A percentile compares a stretch with the other conserved stretches of the same genome.
Conservation (phyloP, 208 protist species). For the Porcisia deanei region DNA sequence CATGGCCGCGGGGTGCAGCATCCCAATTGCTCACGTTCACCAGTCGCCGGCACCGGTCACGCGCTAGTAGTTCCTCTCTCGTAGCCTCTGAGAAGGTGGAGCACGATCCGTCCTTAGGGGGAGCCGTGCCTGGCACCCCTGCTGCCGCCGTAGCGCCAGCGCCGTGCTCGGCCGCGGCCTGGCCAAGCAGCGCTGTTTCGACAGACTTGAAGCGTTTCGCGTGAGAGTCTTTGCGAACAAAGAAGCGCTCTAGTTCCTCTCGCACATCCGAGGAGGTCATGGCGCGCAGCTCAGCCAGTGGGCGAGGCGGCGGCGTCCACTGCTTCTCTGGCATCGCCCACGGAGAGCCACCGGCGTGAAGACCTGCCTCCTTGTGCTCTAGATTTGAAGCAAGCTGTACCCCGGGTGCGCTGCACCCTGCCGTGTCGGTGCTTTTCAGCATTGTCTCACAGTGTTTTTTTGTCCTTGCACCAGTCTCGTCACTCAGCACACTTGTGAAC, state of each 20-base stretch:
- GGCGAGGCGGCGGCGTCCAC: slow-evolving; percentile 11
- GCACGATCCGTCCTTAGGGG: neutral
- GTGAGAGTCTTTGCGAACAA: slow-evolving; percentile 35
- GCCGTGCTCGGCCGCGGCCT: neutral
- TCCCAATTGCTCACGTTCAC: slow-evolving; percentile 61
- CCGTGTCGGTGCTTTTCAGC: neutral
- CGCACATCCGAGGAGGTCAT: slow-evolving; percentile 79
- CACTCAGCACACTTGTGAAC: neutral
- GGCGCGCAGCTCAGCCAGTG: slow-evolving; percentile 35
- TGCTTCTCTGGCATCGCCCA: slow-evolving; percentile 24
- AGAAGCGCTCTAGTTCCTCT: slow-evolving; percentile 65
- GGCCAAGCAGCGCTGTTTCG: slow-evolving; percentile 2
- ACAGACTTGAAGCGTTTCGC: slow-evolving; percentile 35
- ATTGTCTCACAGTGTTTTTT: too few species aligned
- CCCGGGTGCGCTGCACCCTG: neutral
- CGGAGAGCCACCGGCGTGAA: slow-evolving; percentile 31
- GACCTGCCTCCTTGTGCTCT: neutral
- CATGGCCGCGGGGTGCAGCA: slow-evolving; percentile 15
- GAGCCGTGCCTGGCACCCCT: neutral
- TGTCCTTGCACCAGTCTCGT: neutral
- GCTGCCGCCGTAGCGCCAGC: neutral
- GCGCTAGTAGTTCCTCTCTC: slow-evolving; percentile 7
- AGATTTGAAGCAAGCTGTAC: neutral
- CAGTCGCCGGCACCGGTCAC: slow-evolving; percentile 50
- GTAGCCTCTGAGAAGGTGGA: neutral